A percentile compares a stretch with the other conserved stretches of the same genome.
phyloP scores from a whole-genome alignment of 805 yeast genomes.

The Blastobotrys chiropterorum region DNA sequence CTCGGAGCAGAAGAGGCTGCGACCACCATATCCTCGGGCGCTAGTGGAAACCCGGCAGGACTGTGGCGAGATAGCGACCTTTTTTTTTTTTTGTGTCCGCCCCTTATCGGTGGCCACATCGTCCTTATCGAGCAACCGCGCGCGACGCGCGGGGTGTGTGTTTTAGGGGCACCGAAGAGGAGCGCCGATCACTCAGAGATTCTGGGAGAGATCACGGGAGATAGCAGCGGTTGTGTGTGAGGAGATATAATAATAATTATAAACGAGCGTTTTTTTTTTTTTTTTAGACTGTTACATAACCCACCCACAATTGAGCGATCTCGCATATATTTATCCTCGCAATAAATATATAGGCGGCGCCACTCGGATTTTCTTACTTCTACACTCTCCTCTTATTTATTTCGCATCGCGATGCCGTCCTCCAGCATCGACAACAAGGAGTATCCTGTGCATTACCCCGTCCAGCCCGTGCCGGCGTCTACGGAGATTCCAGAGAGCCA shows the following conservation, averaged over 20 bases:
- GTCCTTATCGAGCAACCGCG: neutral
- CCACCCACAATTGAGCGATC: neutral
- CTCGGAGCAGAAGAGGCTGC: neutral
- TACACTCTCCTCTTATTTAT: neutral
- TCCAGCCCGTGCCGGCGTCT: slow-evolving; percentile 19
- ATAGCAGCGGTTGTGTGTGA: neutral
- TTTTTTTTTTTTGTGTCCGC: too few relatives aligned
- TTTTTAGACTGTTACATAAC: neutral
- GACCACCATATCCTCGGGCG: too few relatives aligned
- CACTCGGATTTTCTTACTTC: neutral
- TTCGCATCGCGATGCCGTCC: neutral
- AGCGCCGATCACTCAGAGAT: neutral
- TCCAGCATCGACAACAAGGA: neutral
- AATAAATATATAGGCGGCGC: neutral
- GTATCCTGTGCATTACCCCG: slow-evolving; percentile 20
- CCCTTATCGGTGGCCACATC: neutral
- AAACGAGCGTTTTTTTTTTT: neutral
- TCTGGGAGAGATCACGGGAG: neutral
- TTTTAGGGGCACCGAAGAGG: too few relatives aligned
- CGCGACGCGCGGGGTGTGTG: neutral
- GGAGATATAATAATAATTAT: neutral
- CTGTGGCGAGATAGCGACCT: too few relatives aligned
- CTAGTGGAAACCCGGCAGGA: too few relatives aligned
- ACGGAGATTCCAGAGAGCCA: slow-evolving; percentile 15
- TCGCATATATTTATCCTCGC: neutral